Base-by-base conservation (phyloP, 192 early-diverging fungal genomes). In the Backusella circina region DNA sequence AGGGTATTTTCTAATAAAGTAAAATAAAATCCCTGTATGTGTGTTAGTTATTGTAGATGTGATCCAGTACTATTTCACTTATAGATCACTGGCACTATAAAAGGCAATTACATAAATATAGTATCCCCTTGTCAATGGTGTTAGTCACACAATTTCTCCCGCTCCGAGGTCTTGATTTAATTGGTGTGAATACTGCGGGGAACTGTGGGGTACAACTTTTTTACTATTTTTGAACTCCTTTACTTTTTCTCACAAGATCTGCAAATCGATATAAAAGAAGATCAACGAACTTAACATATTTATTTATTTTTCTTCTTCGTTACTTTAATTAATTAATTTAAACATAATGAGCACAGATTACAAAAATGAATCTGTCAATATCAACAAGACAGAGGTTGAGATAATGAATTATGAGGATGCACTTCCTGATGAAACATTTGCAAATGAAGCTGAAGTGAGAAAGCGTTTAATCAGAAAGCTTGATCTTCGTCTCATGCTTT, bases 401-500 rank as follows among this genome's bases (percentile, higher is more conserved):
- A 35, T 61, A 8, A 28, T 51, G 21, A 32, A 21, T 51, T 5
- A 15, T 33, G 47, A 32, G 8, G 44, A 31, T 12, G 21, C 32
- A 15, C 41, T 32, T 50, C 39, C 41, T 33, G 26, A 47, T 9
- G 47, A 51, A 15, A 41, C n/a, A 30, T 26, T 47, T 30, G 16
- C 70, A 33, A 71, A 71, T 21, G 41, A 26, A 12, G n/a, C 67
- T 51, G 70, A 71, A n/a, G 47, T 71, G 0, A 47, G 47, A 21
- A 77, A 77, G 9, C 23, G 65, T 23, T 23, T 83, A 30, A 64
- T 83, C 5, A 64, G 57, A 28, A 75, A 26, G 0, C 47, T 83
- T 23, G 81, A 83, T 76, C n/a, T 26, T 15, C 76, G 81, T 26
- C 57, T 83, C 30, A 71, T 83, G 21, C 23, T 75, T 8, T 83